These are phyloP conservation scores for Lentinula boryana DNA, from an alignment of 768 basidiomycete species.

Conservation along the genomic window DNA sequence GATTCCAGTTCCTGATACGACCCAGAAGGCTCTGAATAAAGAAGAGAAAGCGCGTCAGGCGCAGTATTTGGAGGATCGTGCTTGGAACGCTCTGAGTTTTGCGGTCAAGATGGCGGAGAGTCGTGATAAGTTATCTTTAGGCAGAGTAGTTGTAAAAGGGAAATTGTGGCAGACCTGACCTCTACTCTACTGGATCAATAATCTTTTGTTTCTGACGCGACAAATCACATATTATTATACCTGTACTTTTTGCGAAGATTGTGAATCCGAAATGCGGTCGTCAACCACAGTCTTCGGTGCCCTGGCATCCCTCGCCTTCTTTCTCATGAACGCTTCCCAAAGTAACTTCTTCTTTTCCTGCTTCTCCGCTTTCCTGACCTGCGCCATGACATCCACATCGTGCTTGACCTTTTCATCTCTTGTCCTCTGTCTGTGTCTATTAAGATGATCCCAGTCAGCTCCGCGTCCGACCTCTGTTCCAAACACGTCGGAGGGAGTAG, in stretches of 20 bases:
- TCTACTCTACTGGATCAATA: too few species aligned
- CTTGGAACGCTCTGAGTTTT: conserved; percentile 45
- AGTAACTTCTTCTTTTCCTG: background rate
- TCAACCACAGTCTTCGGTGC: background rate
- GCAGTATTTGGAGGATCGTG: conserved; percentile 26
- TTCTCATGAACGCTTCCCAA: background rate
- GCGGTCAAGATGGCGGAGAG: conserved; percentile 57
- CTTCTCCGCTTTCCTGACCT: background rate
- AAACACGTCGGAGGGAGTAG: background rate
- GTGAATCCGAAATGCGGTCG: background rate
- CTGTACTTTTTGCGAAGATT: background rate
- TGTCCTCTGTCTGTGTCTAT: conserved; percentile 42
- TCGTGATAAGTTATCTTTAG: conserved; percentile 41
- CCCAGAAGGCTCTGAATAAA: conserved; percentile 9
- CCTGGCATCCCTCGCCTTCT: background rate
- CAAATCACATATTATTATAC: background rate
- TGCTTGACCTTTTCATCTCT: conserved; percentile 38
- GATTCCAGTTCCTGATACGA: conserved; percentile 5
- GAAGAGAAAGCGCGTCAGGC: conserved; percentile 15
- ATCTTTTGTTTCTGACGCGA: too few species aligned
- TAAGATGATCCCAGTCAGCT: conserved; percentile 53
- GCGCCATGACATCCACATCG: conserved; percentile 31
- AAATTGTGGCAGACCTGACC: background rate
- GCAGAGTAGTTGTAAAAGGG: conserved; percentile 30
- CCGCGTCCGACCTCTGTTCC: conserved; percentile 40